Evolutionary conservation across 2,329 filamentous ascomycete species (phyloP), one percentile per base, ranked within the genome.

Genomic region (Penicillium sp.): DNA sequence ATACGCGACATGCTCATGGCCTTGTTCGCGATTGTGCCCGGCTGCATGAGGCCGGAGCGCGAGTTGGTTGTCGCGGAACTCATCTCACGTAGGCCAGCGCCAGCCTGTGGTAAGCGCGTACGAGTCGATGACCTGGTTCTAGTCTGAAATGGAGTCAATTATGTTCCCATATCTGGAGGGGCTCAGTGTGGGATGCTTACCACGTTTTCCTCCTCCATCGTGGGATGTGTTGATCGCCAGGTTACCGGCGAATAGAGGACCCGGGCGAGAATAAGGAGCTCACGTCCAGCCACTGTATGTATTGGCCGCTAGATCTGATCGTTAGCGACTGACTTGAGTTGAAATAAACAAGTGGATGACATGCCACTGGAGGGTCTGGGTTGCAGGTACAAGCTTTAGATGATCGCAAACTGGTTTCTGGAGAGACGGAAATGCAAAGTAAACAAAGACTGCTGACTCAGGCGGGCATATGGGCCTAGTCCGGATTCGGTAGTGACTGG

Each of bases 51-150:
- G 53, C 60, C 66, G 1, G 69, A 70, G 44, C 65, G 65, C 33
- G 80, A 77, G 57, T 86, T 86, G 56, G 75, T 76, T 34, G 72
- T 73, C 11, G 78, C 72, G 4, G 75, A 69, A 27, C 72, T 77
- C 65, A 81, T 70, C 59, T 82, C 80, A 50, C 64, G 65, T 34
- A 82, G 71, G 12, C 67, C 63, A 10, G 54, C 56, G 12, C 67
- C 63, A 10, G 54, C 56, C 34, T 64, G 61, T 9, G 67, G 68
- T 25, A 69, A 64, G 53, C 66, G 64, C 33, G 57, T 61, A 18
- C 62, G 65, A 53, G 58, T 60, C 8, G 56, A 53, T 3, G 58
- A 36, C 42, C 59, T 63, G 19, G 65, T 49, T 22, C 66, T 63
- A 36, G 51, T 49, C 62, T 70, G 53, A 16, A 30, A 34, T n/a